Evolutionary conservation across 306 rosid species (phyloP).

Genomic region (Inga leiocalycina): DNA sequence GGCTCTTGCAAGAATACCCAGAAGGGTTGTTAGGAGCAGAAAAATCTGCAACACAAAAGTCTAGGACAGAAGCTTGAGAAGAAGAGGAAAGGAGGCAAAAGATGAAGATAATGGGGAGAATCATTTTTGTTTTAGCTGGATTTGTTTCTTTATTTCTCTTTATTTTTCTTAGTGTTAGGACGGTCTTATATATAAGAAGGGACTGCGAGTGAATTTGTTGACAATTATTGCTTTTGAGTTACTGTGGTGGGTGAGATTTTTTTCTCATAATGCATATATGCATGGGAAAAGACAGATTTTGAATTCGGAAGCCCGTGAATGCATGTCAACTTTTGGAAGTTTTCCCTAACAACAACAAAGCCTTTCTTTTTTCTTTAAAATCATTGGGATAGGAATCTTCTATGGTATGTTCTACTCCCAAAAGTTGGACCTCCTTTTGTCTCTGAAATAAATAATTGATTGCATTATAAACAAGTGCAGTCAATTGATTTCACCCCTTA

Average conservation of each 20-base stretch:
- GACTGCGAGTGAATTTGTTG: constrained; percentile 18
- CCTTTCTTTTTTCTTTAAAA: constrained; percentile 47
- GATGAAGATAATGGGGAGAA: constrained; percentile 43
- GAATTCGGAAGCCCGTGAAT: constrained; percentile 52
- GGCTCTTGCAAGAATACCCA: constrained; percentile 73
- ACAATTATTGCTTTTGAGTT: constrained; percentile 13
- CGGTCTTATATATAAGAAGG: constrained; percentile 28
- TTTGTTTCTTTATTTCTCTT: constrained; percentile 24
- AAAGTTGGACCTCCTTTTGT: neutral
- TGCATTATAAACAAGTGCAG: neutral
- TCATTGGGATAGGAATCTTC: constrained; percentile 12
- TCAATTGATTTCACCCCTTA: neutral
- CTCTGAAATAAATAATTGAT: neutral
- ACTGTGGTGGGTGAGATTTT: constrained; percentile 21
- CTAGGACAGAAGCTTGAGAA: constrained; percentile 63
- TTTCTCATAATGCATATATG: neutral
- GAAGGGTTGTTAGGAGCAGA: constrained; percentile 58
- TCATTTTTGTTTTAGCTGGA: constrained; percentile 39
- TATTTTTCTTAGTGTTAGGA: neutral
- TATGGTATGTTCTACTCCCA: neutral
- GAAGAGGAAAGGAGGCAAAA: constrained; percentile 37
- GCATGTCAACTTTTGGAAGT: constrained; percentile 6
- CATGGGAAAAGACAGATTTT: constrained; percentile 43
- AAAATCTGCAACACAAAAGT: constrained; percentile 81
- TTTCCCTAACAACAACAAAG: constrained; percentile 40